phyloP scores from a whole-genome alignment of 345 rosid species.

The Brassica napus region Da-Ae NC_063442.1:40701001-40701500 shows the following conservation, averaged over 20 bases:
- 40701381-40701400: neutral
- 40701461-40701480: neutral
- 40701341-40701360: neutral
- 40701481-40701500: neutral
- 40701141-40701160: constrained; percentile 50
- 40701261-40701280: constrained; percentile 29
- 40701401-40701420: constrained; percentile 5
- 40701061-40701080: neutral
- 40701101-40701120: constrained; percentile 48
- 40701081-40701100: constrained; percentile 43
- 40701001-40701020: neutral
- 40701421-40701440: constrained; percentile 14
- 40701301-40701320: constrained; percentile 51
- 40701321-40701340: constrained; percentile 27
- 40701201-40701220: constrained; percentile 44
- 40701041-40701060: neutral
- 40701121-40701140: constrained; percentile 54
- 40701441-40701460: neutral
- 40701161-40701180: constrained; percentile 40
- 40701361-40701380: constrained; percentile 15
- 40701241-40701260: constrained; percentile 55
- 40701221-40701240: constrained; percentile 47
- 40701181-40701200: constrained; percentile 48
- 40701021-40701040: neutral
- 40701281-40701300: constrained; percentile 56